A percentile compares a stretch with the other conserved stretches of the same genome.
Conservation (phyloP, 805 yeast genomes). For the Lipomyces anomalus region DNA sequence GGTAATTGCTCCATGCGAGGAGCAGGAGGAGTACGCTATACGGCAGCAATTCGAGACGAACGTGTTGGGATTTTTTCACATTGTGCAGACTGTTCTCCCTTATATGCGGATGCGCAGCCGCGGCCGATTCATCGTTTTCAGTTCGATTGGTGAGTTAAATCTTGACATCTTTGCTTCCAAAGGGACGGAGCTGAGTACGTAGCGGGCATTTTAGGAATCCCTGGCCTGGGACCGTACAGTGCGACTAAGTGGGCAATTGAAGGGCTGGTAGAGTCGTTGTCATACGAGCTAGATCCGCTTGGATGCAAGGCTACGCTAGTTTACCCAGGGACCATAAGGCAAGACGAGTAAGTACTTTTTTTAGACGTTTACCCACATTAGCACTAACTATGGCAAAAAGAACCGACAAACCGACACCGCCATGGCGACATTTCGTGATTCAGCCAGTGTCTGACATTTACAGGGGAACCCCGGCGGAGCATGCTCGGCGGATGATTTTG, state of each 20-base stretch:
- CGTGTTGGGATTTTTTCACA: conserved; percentile 27
- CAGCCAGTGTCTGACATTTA: conserved; percentile 21
- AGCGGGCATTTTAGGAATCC: conserved; percentile 30
- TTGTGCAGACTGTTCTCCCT: conserved; percentile 27
- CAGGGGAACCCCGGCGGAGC: conserved; percentile 26
- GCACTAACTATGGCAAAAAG: neutral
- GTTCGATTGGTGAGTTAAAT: conserved; percentile 6
- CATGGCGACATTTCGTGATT: conserved; percentile 26
- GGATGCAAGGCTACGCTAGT: conserved; percentile 19
- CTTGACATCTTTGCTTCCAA: no score
- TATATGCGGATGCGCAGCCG: conserved; percentile 15
- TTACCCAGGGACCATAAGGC: conserved; percentile 13
- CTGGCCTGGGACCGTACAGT: conserved; percentile 30
- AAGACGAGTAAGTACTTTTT: conserved; percentile 5
- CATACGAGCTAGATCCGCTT: conserved; percentile 27
- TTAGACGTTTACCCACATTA: neutral
- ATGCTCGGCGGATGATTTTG: conserved; percentile 23
- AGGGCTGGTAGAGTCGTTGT: conserved; percentile 31
- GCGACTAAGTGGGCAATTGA: conserved; percentile 33
- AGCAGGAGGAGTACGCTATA: conserved; percentile 27
- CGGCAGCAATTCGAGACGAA: conserved; percentile 29
- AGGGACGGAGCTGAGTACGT: no score
- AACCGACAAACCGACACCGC: conserved; percentile 16
- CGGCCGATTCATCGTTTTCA: conserved; percentile 23
- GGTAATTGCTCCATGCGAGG: conserved; percentile 27